These are phyloP conservation scores for Trichoderma breve DNA, from an alignment of 2,329 filamentous ascomycete genomes.

Conservation along the genomic window DNA sequence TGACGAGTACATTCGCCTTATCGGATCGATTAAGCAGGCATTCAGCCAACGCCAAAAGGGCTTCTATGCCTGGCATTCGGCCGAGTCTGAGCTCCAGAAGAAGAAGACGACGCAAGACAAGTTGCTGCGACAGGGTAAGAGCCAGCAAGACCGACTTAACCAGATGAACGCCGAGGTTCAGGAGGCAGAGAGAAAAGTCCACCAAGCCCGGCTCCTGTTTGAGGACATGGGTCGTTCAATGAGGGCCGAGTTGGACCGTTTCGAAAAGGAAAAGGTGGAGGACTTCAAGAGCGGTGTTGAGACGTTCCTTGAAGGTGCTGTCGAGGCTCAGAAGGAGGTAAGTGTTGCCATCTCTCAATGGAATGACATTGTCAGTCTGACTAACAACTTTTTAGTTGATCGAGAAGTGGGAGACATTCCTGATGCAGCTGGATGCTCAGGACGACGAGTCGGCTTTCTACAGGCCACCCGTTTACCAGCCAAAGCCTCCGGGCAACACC, in stretches of 20 bases:
- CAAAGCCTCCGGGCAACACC: constrained; percentile 55
- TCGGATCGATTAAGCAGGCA: constrained; percentile 90
- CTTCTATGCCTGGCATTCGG: constrained; percentile 89
- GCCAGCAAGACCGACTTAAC: constrained; percentile 90
- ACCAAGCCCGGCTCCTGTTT: constrained; percentile 85
- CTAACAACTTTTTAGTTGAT: constrained; percentile 48
- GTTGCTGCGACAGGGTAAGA: constrained; percentile 88
- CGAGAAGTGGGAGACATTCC: constrained; percentile 97
- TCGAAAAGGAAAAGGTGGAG: constrained; percentile 96
- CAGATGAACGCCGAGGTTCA: constrained; percentile 89
- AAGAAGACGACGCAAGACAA: constrained; percentile 89
- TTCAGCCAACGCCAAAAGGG: constrained; percentile 93
- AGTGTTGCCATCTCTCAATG: not conserved
- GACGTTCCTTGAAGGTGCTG: constrained; percentile 93
- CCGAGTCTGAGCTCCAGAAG: constrained; percentile 88
- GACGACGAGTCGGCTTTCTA: constrained; percentile 75
- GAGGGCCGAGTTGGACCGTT: constrained; percentile 85
- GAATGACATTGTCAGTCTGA: not conserved
- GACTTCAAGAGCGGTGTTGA: constrained; percentile 98
- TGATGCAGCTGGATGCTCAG: constrained; percentile 92
- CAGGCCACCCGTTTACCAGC: constrained; percentile 57
- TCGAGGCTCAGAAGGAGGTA: constrained; percentile 98
- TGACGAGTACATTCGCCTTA: constrained; percentile 95
- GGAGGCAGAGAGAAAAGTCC: constrained; percentile 91
- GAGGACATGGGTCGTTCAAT: constrained; percentile 97